Conservation (phyloP, 2,329 filamentous ascomycete species). For the Helotiales sp. region DNA sequence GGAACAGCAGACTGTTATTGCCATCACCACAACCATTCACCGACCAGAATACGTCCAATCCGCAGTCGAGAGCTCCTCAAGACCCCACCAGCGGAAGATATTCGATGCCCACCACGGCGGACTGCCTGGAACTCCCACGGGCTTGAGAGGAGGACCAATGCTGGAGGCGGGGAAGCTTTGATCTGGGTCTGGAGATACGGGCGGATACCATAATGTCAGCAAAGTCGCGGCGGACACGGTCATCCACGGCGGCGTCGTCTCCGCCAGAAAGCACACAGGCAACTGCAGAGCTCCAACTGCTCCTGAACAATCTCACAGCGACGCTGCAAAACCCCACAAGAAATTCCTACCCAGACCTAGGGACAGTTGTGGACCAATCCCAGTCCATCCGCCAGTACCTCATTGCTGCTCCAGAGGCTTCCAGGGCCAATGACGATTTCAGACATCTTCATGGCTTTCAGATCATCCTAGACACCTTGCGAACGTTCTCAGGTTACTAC, state of each 20-base stretch:
- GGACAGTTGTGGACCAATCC: constrained; percentile 32
- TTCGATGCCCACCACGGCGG: constrained; percentile 22
- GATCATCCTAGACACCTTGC: constrained; percentile 66
- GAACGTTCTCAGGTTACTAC: constrained; percentile 74
- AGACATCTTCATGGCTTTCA: constrained; percentile 79
- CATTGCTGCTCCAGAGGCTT: constrained; percentile 44
- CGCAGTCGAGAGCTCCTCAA: background rate
- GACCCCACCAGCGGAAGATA: background rate
- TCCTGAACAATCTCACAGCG: constrained; percentile 49
- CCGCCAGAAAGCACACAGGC: constrained; percentile 58
- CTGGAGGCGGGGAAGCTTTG: constrained; percentile 22
- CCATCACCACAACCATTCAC: background rate
- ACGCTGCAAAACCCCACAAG: constrained; percentile 25
- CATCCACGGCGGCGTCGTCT: constrained; percentile 62
- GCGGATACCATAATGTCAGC: constrained; percentile 48
- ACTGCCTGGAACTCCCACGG: constrained; percentile 25
- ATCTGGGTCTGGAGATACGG: constrained; percentile 30
- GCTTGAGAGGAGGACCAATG: constrained; percentile 26
- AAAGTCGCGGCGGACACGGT: constrained; percentile 58
- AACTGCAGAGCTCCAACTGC: constrained; percentile 55
- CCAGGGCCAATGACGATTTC: constrained; percentile 73
- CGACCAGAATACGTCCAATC: background rate
- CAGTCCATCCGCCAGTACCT: constrained; percentile 34
- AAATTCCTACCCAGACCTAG: constrained; percentile 34
- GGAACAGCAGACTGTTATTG: background rate